Conservation (phyloP, 257 asterid genomes). For the Solanum peruvianum region DNA sequence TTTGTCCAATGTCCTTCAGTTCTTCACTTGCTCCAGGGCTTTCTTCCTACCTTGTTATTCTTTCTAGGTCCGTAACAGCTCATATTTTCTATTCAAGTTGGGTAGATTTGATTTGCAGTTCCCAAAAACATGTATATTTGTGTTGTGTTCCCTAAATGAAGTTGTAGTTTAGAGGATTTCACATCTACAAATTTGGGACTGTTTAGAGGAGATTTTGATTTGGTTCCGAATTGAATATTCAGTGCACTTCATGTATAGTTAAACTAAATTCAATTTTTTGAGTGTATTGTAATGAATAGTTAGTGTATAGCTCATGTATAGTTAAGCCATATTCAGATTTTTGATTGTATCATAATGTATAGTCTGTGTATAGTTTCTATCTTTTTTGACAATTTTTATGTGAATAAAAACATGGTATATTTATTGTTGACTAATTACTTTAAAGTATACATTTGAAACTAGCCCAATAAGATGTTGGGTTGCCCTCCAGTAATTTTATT, state of each 20-base stretch:
- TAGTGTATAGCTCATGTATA: neutral
- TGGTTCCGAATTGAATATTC: neutral
- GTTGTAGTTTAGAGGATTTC: neutral
- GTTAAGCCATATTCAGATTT: neutral
- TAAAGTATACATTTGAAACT: neutral
- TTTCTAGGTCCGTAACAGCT: neutral
- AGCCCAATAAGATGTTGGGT: neutral
- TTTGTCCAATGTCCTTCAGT: neutral
- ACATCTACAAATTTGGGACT: neutral
- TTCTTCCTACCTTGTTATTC: neutral
- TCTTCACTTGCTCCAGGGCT: neutral
- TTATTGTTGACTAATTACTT: neutral
- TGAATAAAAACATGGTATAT: neutral
- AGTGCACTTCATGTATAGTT: neutral
- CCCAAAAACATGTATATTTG: neutral
- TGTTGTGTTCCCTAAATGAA: neutral
- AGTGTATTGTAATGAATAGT: neutral
- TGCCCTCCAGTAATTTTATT: neutral
- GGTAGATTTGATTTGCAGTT: neutral
- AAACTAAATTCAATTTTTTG: neutral
- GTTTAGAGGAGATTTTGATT: neutral
- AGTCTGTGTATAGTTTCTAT: neutral
- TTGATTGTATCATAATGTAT: neutral
- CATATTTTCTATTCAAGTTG: neutral
- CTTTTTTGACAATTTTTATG: neutral